These are phyloP conservation scores for Lodderomyces orthopsilosis DNA, from an alignment of 1,139 yeast genomes.

Conservation along the genomic window DNA sequence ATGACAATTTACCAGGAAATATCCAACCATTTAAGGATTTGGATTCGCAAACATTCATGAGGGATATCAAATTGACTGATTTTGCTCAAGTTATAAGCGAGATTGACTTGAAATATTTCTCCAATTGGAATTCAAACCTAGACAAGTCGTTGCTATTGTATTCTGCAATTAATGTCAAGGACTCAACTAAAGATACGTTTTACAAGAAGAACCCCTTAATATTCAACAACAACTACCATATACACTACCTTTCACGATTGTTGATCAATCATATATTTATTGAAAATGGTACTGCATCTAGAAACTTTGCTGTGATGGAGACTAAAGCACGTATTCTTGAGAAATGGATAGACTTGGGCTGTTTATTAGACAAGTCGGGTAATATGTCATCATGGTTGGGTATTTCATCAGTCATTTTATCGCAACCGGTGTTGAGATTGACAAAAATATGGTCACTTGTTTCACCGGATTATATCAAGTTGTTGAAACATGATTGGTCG, in stretches of 20 bases:
- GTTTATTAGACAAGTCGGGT: conserved; percentile 73
- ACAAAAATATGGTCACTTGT: conserved; percentile 75
- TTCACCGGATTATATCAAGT: conserved; percentile 55
- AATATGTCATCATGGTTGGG: conserved; percentile 97
- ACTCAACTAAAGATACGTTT: conserved; percentile 25
- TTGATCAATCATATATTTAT: conserved; percentile 69
- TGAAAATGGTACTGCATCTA: conserved; percentile 26
- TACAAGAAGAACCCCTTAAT: conserved; percentile 50
- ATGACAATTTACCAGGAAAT: conserved; percentile 16
- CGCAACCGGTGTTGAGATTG: conserved; percentile 77
- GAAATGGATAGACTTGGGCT: conserved; percentile 87
- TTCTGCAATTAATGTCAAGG: conserved; percentile 22
- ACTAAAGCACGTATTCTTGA: conserved; percentile 66
- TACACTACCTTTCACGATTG: conserved; percentile 75
- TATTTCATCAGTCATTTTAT: conserved; percentile 77
- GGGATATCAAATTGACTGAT: conserved; percentile 42
- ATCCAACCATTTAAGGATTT: conserved; percentile 32
- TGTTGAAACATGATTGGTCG: conserved; percentile 84
- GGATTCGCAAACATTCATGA: conserved; percentile 36
- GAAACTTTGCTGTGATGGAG: conserved; percentile 26
- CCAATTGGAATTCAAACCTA: conserved; percentile 71
- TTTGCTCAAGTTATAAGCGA: conserved; percentile 56
- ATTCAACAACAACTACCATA: conserved; percentile 63
- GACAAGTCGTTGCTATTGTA: conserved; percentile 42
- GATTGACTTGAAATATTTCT: conserved; percentile 56